These are phyloP conservation scores for Phytophthora pistaciae DNA, from an alignment of 352 stramenopile genomes.

Conservation along the genomic window DNA sequence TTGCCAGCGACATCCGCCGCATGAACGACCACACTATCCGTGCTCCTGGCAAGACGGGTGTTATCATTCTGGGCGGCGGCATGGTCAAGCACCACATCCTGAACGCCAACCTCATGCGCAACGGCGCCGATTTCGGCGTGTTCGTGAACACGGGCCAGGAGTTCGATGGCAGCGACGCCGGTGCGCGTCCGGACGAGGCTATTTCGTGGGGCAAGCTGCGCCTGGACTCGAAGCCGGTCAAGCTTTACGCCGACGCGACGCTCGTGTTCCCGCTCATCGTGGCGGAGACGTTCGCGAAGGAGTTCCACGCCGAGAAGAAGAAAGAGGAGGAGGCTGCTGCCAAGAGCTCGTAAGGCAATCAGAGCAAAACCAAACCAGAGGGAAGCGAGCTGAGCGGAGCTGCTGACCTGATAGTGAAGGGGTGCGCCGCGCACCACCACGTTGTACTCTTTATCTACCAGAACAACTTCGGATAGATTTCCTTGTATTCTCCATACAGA, in stretches of 20 bases:
- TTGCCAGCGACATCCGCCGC: slow-evolving; percentile 96
- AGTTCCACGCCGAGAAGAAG: slow-evolving; percentile 77
- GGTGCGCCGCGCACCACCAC: slow-evolving; percentile 26
- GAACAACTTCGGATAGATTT: slow-evolving; percentile 37
- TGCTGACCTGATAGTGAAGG: slow-evolving; percentile 39
- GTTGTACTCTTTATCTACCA: slow-evolving; percentile 48
- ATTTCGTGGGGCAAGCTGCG: slow-evolving; percentile 99
- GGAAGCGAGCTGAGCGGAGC: slow-evolving; percentile 29
- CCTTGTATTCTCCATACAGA: slow-evolving; percentile 25
- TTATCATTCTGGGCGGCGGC: slow-evolving; percentile 98
- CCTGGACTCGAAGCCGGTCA: slow-evolving; percentile 95
- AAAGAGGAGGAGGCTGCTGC: slow-evolving; percentile 20
- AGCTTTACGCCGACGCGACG: slow-evolving; percentile 98
- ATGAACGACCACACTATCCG: slow-evolving; percentile 99
- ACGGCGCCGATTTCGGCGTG: slow-evolving; percentile 98
- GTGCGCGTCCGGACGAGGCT: slow-evolving; percentile 98
- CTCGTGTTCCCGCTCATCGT: slow-evolving; percentile 99
- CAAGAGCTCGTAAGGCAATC: slow-evolving; percentile 31
- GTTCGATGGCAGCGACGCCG: slow-evolving; percentile 99
- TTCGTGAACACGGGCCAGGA: slow-evolving; percentile 99
- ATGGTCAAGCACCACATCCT: slow-evolving; percentile 99
- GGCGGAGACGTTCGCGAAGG: slow-evolving; percentile 99
- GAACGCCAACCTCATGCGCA: slow-evolving; percentile 99
- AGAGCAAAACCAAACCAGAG: slow-evolving; percentile 5
- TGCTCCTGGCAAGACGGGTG: slow-evolving; percentile 94